A percentile compares a stretch with the other conserved stretches of the same genome.
Conservation (phyloP, 345 rosid genomes). For the Lumnitzera racemosa region DNA sequence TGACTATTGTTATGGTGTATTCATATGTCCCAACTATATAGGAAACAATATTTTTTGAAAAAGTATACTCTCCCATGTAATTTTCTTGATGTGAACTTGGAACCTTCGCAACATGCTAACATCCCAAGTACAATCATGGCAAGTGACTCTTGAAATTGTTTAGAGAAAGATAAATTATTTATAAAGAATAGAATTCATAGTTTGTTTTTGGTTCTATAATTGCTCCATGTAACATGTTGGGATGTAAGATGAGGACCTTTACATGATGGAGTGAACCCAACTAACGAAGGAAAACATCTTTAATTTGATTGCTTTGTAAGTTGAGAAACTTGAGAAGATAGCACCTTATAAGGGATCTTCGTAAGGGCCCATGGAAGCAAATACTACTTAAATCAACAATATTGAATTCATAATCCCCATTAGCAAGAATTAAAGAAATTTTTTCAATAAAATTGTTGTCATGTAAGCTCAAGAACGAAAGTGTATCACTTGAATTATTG, state of each 20-base stretch:
- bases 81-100: too few species aligned
- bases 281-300: slow-evolving; percentile 18
- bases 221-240: background rate
- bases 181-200: background rate
- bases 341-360: background rate
- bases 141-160: background rate
- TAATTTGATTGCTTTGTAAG: slow-evolving; percentile 9
- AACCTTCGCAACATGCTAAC: slow-evolving; percentile 5
- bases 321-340: slow-evolving; percentile 1
- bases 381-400: slow-evolving; percentile 2
- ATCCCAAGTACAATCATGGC: background rate
- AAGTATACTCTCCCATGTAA: background rate
- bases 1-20: slow-evolving; percentile 6
- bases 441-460: background rate
- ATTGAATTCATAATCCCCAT: background rate
- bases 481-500: background rate
- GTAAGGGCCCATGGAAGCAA: background rate
- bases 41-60: too few species aligned
- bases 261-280: slow-evolving; percentile 11
- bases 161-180: background rate
- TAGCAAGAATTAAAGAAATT: background rate
- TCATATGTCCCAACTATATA: too few species aligned
- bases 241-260: background rate
- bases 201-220: background rate
- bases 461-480: background rate